phyloP scores from a whole-genome alignment of 2,329 filamentous ascomycete genomes.

The Fusarium illudens region DNA sequence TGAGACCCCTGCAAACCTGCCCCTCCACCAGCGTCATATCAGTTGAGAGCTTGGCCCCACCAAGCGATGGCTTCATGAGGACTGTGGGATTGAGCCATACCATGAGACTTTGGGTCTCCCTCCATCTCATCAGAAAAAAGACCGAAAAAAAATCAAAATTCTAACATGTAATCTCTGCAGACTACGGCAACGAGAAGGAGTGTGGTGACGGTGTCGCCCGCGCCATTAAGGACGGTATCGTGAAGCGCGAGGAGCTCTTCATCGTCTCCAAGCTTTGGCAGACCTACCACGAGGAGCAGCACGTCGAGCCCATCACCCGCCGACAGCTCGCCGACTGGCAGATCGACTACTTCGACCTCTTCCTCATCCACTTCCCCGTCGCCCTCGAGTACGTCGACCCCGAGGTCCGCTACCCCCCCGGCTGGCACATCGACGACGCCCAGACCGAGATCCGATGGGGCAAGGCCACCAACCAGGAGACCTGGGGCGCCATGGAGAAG shows the following conservation, averaged over 20 bases:
- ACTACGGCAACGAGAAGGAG: slow-evolving; percentile 86
- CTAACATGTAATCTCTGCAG: slow-evolving; percentile 51
- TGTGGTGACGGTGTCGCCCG: slow-evolving; percentile 78
- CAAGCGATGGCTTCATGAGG: slow-evolving; percentile 27
- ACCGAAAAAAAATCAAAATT: background rate
- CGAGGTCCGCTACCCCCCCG: slow-evolving; percentile 78
- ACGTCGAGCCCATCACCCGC: slow-evolving; percentile 77
- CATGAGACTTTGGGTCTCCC: background rate
- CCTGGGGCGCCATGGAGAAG: slow-evolving; percentile 82
- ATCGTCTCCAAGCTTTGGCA: slow-evolving; percentile 95
- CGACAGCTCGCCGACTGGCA: slow-evolving; percentile 85
- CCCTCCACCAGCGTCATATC: slow-evolving; percentile 32
- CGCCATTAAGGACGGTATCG: slow-evolving; percentile 81
- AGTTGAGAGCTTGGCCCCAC: slow-evolving; percentile 15
- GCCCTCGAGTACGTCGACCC: slow-evolving; percentile 88
- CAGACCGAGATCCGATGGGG: slow-evolving; percentile 66
- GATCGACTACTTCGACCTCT: slow-evolving; percentile 90
- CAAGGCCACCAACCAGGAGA: slow-evolving; percentile 80
- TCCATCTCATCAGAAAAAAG: slow-evolving; percentile 8
- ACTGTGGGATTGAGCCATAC: background rate
- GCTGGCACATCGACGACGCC: slow-evolving; percentile 73
- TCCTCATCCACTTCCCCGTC: slow-evolving; percentile 89
- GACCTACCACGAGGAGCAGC: slow-evolving; percentile 83
- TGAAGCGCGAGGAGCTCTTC: slow-evolving; percentile 88
- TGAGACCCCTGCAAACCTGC: slow-evolving; percentile 34